Percentiles rank a stretch among this genome's conserved stretches.
These are phyloP conservation scores for Plantago coronopus DNA, from an alignment of 305 asterid genomes.

Conservation along the genomic window DNA sequence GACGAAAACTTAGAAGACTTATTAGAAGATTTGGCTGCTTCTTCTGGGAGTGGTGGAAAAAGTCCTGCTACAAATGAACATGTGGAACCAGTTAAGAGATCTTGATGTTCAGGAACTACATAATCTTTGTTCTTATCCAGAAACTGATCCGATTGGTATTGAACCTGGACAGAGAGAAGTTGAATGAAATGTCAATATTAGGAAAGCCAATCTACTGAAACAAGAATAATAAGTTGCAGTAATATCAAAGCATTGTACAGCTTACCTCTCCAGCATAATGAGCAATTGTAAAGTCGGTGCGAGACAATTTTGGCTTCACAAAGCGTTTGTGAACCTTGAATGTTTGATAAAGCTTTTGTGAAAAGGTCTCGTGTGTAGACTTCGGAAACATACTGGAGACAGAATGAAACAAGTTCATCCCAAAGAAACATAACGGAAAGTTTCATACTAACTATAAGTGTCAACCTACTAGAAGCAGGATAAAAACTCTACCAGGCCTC, in stretches of 20 bases:
- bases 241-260: conserved; percentile 22
- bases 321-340: conserved; percentile 81
- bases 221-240: conserved; percentile 17
- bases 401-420: conserved; percentile 29
- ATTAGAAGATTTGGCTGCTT: conserved; percentile 65
- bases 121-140: conserved; percentile 93
- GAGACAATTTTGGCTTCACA: conserved; percentile 87
- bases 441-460: conserved; percentile 17
- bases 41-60: conserved; percentile 79
- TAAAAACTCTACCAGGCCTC: conserved; percentile 76
- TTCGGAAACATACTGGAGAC: conserved; percentile 94
- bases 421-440: conserved; percentile 15
- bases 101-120: conserved; percentile 93
- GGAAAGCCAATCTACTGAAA: conserved; percentile 5
- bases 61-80: conserved; percentile 77
- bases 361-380: conserved; percentile 88
- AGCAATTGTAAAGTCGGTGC: conserved; percentile 80
- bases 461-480: conserved; percentile 20
- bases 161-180: conserved; percentile 53
- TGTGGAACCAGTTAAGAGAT: conserved; percentile 61
- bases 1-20: conserved; percentile 96
- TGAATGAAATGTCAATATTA: conserved; percentile 18
- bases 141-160: conserved; percentile 82
- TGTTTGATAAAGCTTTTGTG: conserved; percentile 92
- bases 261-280: conserved; percentile 99